Evolutionary conservation across 345 rosid species (phyloP), one percentile per base, ranked within the genome.

Genomic region (Citrus maxima): DNA sequence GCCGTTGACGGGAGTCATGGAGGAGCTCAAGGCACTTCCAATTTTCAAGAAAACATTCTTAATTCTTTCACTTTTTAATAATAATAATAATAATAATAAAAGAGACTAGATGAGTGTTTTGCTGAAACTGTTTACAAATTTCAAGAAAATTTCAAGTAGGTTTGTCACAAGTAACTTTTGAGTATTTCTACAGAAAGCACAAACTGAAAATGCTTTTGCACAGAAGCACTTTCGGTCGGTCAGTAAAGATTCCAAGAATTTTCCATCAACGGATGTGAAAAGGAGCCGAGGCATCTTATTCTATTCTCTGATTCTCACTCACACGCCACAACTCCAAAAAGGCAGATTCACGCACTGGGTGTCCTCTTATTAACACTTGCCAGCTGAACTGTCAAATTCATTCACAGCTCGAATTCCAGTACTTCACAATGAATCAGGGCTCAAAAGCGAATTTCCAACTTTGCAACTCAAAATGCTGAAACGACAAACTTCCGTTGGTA

Each of bases 401-500:
- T 70, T 74, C 64, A 35, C 72, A 67, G 79, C 78, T 78, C 63
- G 64, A 14, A 16, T 72, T 60, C 49, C 59, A n/a, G n/a, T n/a
- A 28, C 28, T 59, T 34, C 25, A 46, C 24, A 46, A 71, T 70
- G 71, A 59, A 58, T 67, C 64, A 32, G 61, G 61, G 46, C 25
- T 60, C 38, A 70, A 10, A 61, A 19, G 49, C 58, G 35, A 73
- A 34, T 60, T 19, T 61, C 25, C 71, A 18, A 6, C 10, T 28
- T 73, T 8, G 38, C 49, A 25, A 22, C 28, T 55, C 7, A 73
- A 54, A 62, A 79, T 87, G 89, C 80, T 75, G 4, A 85, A 32
- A 42, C 72, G 71, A 22, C 88, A 83, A 67, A 63, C 51, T 25
- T 82, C 76, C 7, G 76, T 82, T 46, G 87, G 93, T 88, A 86